Base-by-base conservation (phyloP, 2,329 filamentous ascomycete genomes). In the Triangularia setosa region DNA sequence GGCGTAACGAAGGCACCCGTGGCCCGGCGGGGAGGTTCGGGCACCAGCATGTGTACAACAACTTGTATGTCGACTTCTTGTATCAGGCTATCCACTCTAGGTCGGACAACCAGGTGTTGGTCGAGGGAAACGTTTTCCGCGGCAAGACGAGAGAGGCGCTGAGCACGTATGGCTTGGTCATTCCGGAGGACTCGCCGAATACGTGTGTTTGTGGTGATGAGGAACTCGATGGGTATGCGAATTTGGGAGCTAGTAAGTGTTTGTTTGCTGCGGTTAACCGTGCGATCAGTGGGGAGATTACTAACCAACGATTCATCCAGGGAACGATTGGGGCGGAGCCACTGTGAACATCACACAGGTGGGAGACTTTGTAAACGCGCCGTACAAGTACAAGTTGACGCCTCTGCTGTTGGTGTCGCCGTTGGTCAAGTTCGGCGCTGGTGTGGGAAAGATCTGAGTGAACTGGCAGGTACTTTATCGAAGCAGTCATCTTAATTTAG, bases 151-250 rank as follows among this genome's bases (percentile, higher is more conserved):
- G 52, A 16, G 81, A 83, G 65, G 81, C 83, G 0, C 71, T 85
- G 24, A 82, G 78, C 68, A 84, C 83, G 0, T 84, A 85, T 60
- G 83, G 83, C 0, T 73, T 84, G 0, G 83, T 85, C 1, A 81
- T 85, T n/a, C 83, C 83, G 0, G 75, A 79, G 55, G 83, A 85
- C 65, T 81, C 79, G 53, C 83, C 83, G 0, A 85, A 85, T 64
- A 84, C 81, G 0, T 79, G 78, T 64, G 76, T 78, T 1, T 82
- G 81, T 11, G 83, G 83, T 1, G 83, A 85, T 57, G 79, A 79
- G 68, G 83, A 85, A 70, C 73, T 84, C 25, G 83, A 85, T 67
- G 83, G 83, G 0, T 85, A 76, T 69, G 82, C 81, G 3, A 85
- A 85, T 65, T 73, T 84, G 16, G 83, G 83, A 24, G 79, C 81